A percentile compares a stretch with the other conserved stretches of the same genome.
Conservation (phyloP, 1,284 basidiomycete genomes). For the Clitocybe nebularis region DNA sequence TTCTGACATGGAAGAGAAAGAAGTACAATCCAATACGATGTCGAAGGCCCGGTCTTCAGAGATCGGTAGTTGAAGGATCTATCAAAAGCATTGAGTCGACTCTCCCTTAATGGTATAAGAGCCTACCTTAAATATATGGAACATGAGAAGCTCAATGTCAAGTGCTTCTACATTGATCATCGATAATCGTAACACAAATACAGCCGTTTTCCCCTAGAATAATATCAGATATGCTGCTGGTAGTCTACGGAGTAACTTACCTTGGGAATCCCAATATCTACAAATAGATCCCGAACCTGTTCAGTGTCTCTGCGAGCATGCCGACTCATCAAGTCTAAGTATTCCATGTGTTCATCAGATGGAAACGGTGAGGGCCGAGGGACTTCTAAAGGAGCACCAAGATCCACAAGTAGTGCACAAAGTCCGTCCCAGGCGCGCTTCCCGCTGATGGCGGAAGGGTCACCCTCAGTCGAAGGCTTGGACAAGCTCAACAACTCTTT, state of each 20-base stretch:
- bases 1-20: slow-evolving; percentile 73
- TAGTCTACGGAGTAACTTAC: slow-evolving; percentile 28
- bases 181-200: slow-evolving; percentile 62
- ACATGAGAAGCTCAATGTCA: slow-evolving; percentile 84
- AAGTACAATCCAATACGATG: slow-evolving; percentile 80
- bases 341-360: slow-evolving; percentile 56
- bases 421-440: slow-evolving; percentile 76
- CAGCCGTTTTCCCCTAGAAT: slow-evolving; percentile 44
- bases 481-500: slow-evolving; percentile 76
- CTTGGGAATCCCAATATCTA: slow-evolving; percentile 50
- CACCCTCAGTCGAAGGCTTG: slow-evolving; percentile 57
- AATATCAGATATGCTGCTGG: slow-evolving; percentile 1
- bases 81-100: not conserved
- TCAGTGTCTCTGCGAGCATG: slow-evolving; percentile 61
- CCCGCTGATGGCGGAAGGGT: slow-evolving; percentile 54
- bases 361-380: slow-evolving; percentile 50
- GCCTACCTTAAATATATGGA: slow-evolving; percentile 74
- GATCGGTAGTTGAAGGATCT: slow-evolving; percentile 24
- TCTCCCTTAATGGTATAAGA: too few species aligned
- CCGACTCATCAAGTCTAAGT: slow-evolving; percentile 66
- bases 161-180: slow-evolving; percentile 79
- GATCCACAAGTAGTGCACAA: slow-evolving; percentile 72
- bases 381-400: slow-evolving; percentile 68
- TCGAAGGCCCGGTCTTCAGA: slow-evolving; percentile 59
- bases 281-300: slow-evolving; percentile 65